Base-by-base conservation (phyloP, 441 rosid genomes). In the Jatropha podagrica region DNA sequence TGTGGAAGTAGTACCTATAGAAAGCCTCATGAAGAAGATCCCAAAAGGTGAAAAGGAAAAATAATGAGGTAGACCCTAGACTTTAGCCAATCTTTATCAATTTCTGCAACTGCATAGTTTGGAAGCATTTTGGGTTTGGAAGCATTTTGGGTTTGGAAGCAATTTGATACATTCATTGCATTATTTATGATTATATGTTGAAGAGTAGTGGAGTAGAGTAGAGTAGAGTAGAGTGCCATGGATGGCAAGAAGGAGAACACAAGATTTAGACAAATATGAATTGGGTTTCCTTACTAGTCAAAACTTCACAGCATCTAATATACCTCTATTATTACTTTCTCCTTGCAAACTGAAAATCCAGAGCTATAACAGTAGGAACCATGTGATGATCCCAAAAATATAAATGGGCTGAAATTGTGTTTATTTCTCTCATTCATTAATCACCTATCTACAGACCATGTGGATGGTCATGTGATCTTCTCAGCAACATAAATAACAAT, bases 391-490 rank as follows among this genome's bases (percentile, higher is more conserved):
- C 41, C 72, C 11, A 60, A n/a, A 15, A 69, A 11, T 48, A 67
- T 38, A 15, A 49, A 54, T 78, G 66, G 41, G 32, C 1, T 32
- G 2, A 32, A 32, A 32, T 2, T 32, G 32, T 32, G 32, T 32
- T 32, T 32, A 32, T 32, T 32, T 26, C 60, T 66, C 60, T 56
- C 37, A 15, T 58, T 26, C 68, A 72, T 65, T 76, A 46, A 72
- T 78, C 81, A 56, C 75, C 32, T 7, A 2, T 79, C 83, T 69
- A 69, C 1, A 38, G 12, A 48, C 82, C 85, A 76, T 76, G 82
- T 77, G 85, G 40, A 49, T 68, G 74, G 42, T 77, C 78, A 65
- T 77, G 81, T 78, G 82, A 71, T 48, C 14, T 40, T 64, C 63
- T 74, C 51, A 44, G 32, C 32, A 32, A 54, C 74, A 46, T 61